These are phyloP conservation scores for Incumbomyces delicatus DNA, from an alignment of 2,329 filamentous ascomycete species.

Conservation along the genomic window DNA sequence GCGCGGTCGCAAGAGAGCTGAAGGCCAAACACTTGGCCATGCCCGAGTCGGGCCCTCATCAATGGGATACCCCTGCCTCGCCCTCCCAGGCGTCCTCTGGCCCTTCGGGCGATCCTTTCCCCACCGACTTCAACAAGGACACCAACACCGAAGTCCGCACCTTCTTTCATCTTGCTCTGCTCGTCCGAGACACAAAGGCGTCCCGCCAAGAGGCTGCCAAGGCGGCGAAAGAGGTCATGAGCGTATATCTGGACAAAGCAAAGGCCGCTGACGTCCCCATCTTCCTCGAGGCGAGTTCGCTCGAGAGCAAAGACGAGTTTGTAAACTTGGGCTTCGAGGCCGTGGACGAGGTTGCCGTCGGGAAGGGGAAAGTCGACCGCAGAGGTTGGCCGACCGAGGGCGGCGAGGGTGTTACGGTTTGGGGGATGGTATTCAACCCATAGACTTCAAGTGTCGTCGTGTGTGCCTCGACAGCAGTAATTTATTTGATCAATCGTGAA, in stretches of 20 bases:
- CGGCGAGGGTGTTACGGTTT: slow-evolving; percentile 17
- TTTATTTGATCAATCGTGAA: too few species aligned
- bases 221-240: slow-evolving; percentile 14
- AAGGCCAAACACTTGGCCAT: slow-evolving; percentile 20
- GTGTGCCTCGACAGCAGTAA: too few species aligned
- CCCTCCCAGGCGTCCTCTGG: slow-evolving; percentile 19
- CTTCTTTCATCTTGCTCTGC: slow-evolving; percentile 18
- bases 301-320: slow-evolving; percentile 15
- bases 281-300: slow-evolving; percentile 16
- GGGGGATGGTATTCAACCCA: slow-evolving; percentile 19
- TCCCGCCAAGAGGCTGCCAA: slow-evolving; percentile 8
- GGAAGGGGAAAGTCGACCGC: slow-evolving; percentile 14
- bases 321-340: slow-evolving; percentile 17
- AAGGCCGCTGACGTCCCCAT: slow-evolving; percentile 16
- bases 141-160: slow-evolving; percentile 17
- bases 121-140: slow-evolving; percentile 21
- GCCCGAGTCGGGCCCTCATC: slow-evolving; percentile 17
- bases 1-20: slow-evolving; percentile 12
- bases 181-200: slow-evolving; percentile 11
- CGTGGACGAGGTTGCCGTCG: slow-evolving; percentile 17
- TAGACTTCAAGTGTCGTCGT: background rate
- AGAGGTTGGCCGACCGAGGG: slow-evolving; percentile 17
- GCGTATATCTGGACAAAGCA: slow-evolving; percentile 15
- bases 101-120: slow-evolving; percentile 20
- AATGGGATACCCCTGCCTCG: slow-evolving; percentile 19